A percentile compares a stretch with the other conserved stretches of the same genome.
These are phyloP conservation scores for Paxillus rubicundulus DNA, from an alignment of 768 basidiomycete genomes.

Conservation along the genomic window DNA sequence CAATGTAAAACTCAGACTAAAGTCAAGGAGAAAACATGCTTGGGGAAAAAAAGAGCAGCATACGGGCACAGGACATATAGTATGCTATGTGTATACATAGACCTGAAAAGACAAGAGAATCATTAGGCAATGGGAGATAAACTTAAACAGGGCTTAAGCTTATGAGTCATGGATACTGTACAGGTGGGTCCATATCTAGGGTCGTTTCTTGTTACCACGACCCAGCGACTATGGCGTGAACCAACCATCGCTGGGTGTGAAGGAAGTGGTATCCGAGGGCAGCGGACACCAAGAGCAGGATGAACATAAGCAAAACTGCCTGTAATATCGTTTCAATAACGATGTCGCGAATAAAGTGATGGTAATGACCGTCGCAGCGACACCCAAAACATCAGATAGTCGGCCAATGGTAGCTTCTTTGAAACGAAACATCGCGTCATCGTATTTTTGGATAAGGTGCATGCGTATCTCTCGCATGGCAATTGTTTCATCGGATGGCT, in stretches of 20 bases:
- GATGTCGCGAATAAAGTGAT: not conserved
- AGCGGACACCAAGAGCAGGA: constrained; percentile 16
- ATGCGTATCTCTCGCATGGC: constrained; percentile 25
- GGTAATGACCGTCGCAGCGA: constrained; percentile 11
- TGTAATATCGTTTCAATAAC: not conserved
- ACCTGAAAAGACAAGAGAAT: not conserved
- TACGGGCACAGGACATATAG: not conserved
- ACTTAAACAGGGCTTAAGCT: too few relatives aligned
- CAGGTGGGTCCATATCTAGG: too few relatives aligned
- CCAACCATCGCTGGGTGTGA: constrained; percentile 11
- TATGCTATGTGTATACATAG: not conserved
- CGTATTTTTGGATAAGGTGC: constrained; percentile 18
- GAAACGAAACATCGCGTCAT: constrained; percentile 10
- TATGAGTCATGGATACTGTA: too few relatives aligned
- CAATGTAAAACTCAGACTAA: too few relatives aligned
- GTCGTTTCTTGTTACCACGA: constrained; percentile 2
- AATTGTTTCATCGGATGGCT: constrained; percentile 20
- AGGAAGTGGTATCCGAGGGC: constrained; percentile 20
- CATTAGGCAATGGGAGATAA: too few relatives aligned
- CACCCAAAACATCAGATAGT: constrained; percentile 20
- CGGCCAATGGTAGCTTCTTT: constrained; percentile 29
- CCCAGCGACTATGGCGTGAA: not conserved
- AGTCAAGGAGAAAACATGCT: too few relatives aligned
- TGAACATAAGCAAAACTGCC: constrained; percentile 20
- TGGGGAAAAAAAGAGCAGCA: not conserved